phyloP scores from a whole-genome alignment of 2,329 filamentous ascomycete genomes.

The Talaromyces sp. region DNA sequence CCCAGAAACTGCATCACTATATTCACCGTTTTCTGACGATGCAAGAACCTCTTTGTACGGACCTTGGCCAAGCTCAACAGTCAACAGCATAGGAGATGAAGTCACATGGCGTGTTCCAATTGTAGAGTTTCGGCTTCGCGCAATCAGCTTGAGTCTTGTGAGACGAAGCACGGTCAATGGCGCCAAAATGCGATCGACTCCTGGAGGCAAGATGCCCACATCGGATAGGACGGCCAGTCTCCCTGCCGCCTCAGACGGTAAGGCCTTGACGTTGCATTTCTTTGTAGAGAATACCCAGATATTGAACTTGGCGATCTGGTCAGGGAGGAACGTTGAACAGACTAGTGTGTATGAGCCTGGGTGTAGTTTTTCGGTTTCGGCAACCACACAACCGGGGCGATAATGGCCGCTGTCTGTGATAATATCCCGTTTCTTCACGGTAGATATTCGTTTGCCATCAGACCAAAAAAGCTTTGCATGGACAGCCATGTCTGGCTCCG shows the following conservation, averaged over 20 bases:
- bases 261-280: constrained; percentile 53
- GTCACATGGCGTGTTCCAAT: constrained; percentile 38
- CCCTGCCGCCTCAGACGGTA: constrained; percentile 73
- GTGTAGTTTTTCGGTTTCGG: constrained; percentile 59
- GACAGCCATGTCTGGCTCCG: constrained; percentile 65
- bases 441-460: constrained; percentile 65
- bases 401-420: constrained; percentile 86
- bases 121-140: constrained; percentile 45
- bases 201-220: constrained; percentile 50
- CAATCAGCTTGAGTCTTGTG: constrained; percentile 60
- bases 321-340: constrained; percentile 83
- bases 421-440: constrained; percentile 70
- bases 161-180: constrained; percentile 53
- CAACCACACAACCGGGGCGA: constrained; percentile 71
- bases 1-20: constrained; percentile 63
- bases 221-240: constrained; percentile 55
- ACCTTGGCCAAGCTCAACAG: constrained; percentile 69
- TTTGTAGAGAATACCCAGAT: constrained; percentile 67
- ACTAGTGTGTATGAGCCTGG: constrained; percentile 80
- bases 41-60: constrained; percentile 64
- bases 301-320: constrained; percentile 70
- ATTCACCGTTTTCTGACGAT: constrained; percentile 69
- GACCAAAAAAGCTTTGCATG: constrained; percentile 84
- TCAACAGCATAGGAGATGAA: constrained; percentile 61
- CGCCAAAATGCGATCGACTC: constrained; percentile 53